Evolutionary conservation across 2,329 filamentous ascomycete genomes (phyloP).

Genomic region (Stagonosporopsis rhizophila): DNA sequence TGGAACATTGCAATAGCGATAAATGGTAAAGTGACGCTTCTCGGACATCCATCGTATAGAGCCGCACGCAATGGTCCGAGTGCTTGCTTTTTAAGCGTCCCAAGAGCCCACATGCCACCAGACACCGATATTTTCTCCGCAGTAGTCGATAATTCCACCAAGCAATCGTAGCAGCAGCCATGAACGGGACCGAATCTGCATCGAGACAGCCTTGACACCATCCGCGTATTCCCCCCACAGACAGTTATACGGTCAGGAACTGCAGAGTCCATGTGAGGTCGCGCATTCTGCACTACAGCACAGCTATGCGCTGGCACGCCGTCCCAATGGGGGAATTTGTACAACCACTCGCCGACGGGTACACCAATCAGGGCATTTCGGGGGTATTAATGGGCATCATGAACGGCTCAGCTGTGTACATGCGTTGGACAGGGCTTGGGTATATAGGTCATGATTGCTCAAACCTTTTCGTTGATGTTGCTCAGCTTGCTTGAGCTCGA

Average conservation of each 20-base stretch:
- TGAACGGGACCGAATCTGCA: too few species aligned
- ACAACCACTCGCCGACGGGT: constrained; percentile 7
- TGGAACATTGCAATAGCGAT: too few species aligned
- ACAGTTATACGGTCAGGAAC: background rate
- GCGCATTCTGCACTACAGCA: constrained; percentile 5
- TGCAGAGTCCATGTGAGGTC: background rate
- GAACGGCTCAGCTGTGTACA: background rate
- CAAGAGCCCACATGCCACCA: too few species aligned
- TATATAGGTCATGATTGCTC: background rate
- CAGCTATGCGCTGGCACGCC: constrained; percentile 14
- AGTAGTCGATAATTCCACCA: too few species aligned
- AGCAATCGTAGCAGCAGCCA: too few species aligned
- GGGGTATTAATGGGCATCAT: background rate
- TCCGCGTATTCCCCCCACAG: background rate
- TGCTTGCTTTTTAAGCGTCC: too few species aligned
- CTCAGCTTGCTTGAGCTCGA: background rate
- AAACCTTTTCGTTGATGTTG: background rate
- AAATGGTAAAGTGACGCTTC: too few species aligned
- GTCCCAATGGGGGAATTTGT: constrained; percentile 11
- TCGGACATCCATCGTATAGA: too few species aligned
- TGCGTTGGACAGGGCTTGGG: background rate
- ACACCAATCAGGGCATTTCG: constrained; percentile 1
- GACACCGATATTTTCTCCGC: too few species aligned
- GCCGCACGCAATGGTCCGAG: too few species aligned
- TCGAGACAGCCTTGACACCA: too few species aligned